Conservation (phyloP, 352 stramenopile genomes). For the Phytopythium chamaehyphon region DNA sequence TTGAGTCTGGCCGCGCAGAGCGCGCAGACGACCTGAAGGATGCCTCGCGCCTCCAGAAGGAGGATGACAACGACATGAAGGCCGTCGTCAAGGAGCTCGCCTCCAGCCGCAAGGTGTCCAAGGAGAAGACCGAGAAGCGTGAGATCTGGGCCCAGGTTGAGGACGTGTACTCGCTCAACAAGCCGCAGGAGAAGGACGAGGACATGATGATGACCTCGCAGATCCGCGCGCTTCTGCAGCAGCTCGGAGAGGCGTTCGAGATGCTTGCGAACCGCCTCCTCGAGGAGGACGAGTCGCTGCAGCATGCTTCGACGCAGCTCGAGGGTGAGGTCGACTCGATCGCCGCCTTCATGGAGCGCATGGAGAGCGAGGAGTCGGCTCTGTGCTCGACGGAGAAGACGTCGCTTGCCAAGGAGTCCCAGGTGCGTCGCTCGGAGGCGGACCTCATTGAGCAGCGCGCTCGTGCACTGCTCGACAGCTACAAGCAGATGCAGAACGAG, state of each 20-base stretch:
- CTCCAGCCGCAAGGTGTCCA: constrained; percentile 51
- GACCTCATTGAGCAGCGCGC: constrained; percentile 86
- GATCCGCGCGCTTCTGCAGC: constrained; percentile 81
- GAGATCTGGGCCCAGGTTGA: constrained; percentile 82
- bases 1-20: constrained; percentile 62
- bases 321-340: constrained; percentile 86
- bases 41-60: constrained; percentile 76
- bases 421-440: constrained; percentile 72
- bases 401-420: constrained; percentile 77
- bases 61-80: constrained; percentile 79
- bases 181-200: constrained; percentile 86
- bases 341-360: constrained; percentile 87
- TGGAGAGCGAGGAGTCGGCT: constrained; percentile 85
- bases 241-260: constrained; percentile 84
- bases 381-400: constrained; percentile 82
- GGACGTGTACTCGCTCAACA: constrained; percentile 78
- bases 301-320: constrained; percentile 79
- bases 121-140: constrained; percentile 84
- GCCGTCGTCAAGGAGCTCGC: constrained; percentile 58
- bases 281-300: constrained; percentile 81
- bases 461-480: constrained; percentile 76
- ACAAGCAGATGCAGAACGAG: constrained; percentile 87
- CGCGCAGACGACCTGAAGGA: constrained; percentile 76
- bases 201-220: constrained; percentile 92
- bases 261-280: constrained; percentile 85